Evolutionary conservation across 768 basidiomycete genomes (phyloP), one percentile per base, ranked within the genome.

Genomic region (Termitomyces heimii): DNA sequence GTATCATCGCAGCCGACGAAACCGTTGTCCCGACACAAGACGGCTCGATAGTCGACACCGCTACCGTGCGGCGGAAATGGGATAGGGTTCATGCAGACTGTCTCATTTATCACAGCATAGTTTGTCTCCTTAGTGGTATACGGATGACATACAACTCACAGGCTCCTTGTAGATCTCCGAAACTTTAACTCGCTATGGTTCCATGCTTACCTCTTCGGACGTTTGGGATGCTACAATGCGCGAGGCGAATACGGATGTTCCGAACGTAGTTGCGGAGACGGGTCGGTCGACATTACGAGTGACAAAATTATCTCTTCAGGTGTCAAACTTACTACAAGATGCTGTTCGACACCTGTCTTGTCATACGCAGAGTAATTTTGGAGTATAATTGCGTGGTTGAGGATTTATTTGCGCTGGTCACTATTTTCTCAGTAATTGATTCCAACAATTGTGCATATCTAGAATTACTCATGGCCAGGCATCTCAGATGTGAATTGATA

Each of bases 91-190:
- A 39, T 13, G 51, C 55, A 5, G 59, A 62, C 42, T 60, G 63
- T 10, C 44, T 54, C 42, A 22, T 60, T 13, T 66, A 64, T 26
- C 60, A 64, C 22, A 61, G 55, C 37, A 29, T 60, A 28, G 65
- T 64, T 10, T 8, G 65, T 31, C 29, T 45, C 7, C 14, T n/a
- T 1, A 34, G 24, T 35, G 2, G 22, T 42, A 5, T 4, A 50
- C 26, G 20, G 12, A 32, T 22, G n/a, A 12, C 45, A 28, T 13
- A 28, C 24, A 34, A 20, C 9, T 53, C 13, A 40, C 29, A 18
- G 10, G 2, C 3, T 4, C 8, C 22, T 10, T 10, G 26, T 42
- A 66, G 65, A 54, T 66, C 29, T 45, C 56, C 3, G 55, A 59
- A 13, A 54, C 56, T 31, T 58, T 62, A 35, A 35, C 28, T 6